These are phyloP conservation scores for Oxyria digyna DNA, from an alignment of 148 eudicot species.

Conservation along the genomic window DNA sequence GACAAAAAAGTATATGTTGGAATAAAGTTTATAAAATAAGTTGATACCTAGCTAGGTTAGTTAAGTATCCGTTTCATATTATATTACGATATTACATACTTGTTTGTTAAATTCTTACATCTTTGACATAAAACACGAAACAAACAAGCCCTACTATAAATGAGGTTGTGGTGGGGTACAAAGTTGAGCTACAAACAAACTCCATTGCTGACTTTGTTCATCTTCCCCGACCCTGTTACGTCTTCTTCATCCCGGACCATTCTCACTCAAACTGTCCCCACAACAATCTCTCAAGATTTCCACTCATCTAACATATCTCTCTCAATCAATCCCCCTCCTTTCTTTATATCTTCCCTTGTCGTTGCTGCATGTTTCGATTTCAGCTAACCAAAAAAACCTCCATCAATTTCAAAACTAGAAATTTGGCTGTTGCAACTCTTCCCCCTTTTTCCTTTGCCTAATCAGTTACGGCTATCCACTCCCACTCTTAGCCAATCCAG, in stretches of 20 bases:
- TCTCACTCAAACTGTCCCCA: slow-evolving; percentile 1
- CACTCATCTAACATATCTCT: neutral
- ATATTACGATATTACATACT: too few relatives aligned
- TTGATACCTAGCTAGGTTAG: too few relatives aligned
- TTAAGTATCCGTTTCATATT: too few relatives aligned
- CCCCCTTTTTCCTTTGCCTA: neutral
- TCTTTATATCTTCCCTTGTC: neutral
- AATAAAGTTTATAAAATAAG: too few relatives aligned
- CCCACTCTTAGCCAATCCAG: neutral
- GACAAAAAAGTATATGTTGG: too few relatives aligned
- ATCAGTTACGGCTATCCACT: neutral
- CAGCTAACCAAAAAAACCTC: neutral
- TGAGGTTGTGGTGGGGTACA: neutral
- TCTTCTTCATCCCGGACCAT: slow-evolving; percentile 1
- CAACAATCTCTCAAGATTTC: slow-evolving; percentile 1
- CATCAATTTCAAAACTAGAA: neutral
- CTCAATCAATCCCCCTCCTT: neutral
- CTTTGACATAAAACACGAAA: too few relatives aligned
- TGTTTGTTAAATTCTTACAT: too few relatives aligned
- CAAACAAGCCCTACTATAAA: neutral
- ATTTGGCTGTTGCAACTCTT: neutral
- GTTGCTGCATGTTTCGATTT: slow-evolving; percentile 6
- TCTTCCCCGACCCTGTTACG: slow-evolving; percentile 4
- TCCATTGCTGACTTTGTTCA: slow-evolving; percentile 6
- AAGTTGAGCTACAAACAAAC: neutral